phyloP scores from a whole-genome alignment of 208 protist genomes.

The Acanthamoeba healyi region DNA sequence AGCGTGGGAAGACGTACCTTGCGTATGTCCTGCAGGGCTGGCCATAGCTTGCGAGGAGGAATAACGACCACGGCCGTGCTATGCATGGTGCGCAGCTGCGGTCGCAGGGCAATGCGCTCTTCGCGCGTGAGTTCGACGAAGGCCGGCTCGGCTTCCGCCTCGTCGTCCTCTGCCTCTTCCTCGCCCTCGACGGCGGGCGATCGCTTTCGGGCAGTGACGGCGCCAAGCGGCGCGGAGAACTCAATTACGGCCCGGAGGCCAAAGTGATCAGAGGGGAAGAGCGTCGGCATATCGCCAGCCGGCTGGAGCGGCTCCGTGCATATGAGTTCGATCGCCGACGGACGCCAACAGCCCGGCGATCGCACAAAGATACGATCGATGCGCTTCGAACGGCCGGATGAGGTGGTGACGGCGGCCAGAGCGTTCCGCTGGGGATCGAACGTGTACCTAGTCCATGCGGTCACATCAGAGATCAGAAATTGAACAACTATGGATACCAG shows the following conservation, averaged over 20 bases:
- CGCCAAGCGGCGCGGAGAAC: neutral
- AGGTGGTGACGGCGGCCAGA: slow-evolving; percentile 19
- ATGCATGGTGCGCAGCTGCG: slow-evolving; percentile 30
- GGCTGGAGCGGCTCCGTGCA: slow-evolving; percentile 53
- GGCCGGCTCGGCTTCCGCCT: neutral
- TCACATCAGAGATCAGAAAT: neutral
- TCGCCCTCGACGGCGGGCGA: neutral
- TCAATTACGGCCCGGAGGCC: slow-evolving; percentile 14
- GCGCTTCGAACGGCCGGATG: slow-evolving; percentile 4
- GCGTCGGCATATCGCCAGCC: neutral
- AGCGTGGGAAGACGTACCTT: slow-evolving; percentile 3
- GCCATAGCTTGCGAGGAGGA: slow-evolving; percentile 54
- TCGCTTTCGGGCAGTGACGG: too few species aligned
- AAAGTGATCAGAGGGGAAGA: slow-evolving; percentile 66
- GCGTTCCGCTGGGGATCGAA: slow-evolving; percentile 55
- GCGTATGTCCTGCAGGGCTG: slow-evolving; percentile 13
- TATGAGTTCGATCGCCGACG: slow-evolving; percentile 7
- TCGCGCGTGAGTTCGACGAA: slow-evolving; percentile 1
- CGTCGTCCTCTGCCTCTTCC: neutral
- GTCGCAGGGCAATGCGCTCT: slow-evolving; percentile 41
- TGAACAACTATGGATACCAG: too few species aligned
- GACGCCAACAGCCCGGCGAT: slow-evolving; percentile 14
- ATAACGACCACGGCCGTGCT: slow-evolving; percentile 63
- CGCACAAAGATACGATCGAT: slow-evolving; percentile 62
- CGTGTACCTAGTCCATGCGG: slow-evolving; percentile 20